Base-by-base conservation (phyloP, 768 basidiomycete species). In the Rhizopogon vesiculosus region DNA sequence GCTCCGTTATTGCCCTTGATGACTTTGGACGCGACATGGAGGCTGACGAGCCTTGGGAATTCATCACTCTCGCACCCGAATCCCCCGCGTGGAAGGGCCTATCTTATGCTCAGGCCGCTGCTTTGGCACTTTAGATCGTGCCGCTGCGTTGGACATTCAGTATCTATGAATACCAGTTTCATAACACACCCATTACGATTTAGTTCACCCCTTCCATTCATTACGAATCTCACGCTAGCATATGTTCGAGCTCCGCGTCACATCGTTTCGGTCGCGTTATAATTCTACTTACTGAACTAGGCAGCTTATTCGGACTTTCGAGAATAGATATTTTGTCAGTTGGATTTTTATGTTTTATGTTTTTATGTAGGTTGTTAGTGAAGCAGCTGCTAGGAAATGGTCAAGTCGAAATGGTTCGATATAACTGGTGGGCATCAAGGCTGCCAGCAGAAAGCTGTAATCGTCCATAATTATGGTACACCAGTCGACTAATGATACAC, bases 1-100 rank as follows among this genome's bases (percentile, higher is more conserved):
- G 68, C 41, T 40, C 66, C 12, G 69, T 70, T 53, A 70, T 70
- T 44, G 69, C 58, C 42, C 59, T 72, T 58, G 69, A 70, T 15
- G 69, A 69, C 48, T 50, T 28, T 51, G 31, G 42, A 13, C 29
- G 40, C 28, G 59, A 59, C 39, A 51, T 42, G 1, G 68, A 69
- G 10, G 45, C 46, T 5, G 64, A 72, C 19, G 69, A 70, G 25
- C 59, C 64, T 19, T 70, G 69, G 69, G 70, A 70, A 38, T 70
- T 72, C 48, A 39, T 70, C 16, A 62, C 68, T 45, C 66, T 67
- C 25, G 57, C 68, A 8, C 54, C 57, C 35, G 66, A 70, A 10
- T 66, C 65, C 7, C 56, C 64, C 42, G 50, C 60, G 43, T 69
- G 68, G 67, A 65, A 62, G 64, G 66, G 63, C 54, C 64, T 69